Evolutionary conservation across 306 rosid genomes (phyloP), one percentile per base, ranked within the genome.

Genomic region (Astragalus glycyphyllos): DNA sequence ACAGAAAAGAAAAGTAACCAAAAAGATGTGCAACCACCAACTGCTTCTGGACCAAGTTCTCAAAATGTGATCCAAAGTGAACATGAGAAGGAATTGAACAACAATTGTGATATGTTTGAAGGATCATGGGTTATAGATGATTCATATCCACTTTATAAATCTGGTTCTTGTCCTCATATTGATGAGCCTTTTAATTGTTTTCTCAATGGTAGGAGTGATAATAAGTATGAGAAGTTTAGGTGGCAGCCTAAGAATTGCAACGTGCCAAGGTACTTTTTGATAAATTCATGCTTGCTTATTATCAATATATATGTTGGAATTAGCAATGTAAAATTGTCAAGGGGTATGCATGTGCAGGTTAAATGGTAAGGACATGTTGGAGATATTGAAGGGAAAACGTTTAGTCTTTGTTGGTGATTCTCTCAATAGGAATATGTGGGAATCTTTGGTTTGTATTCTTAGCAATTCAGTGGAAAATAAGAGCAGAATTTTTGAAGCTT

Each of bases 401-500:
- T 64, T 91, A 29, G 97, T 85, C 61, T 91, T 84, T 48, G 87
- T 91, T 17, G 97, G 97, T 2, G 97, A 91, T 85, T 91, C 97
- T 35, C 86, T 91, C 54, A 91, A 91, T 55, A 83, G 97, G 77
- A 91, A 91, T 68, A 91, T 91, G 97, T 91, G 97, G 97, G 97
- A 91, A 69, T 91, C 97, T 65, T 83, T 91, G 42, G 68, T 91
- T 82, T 91, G 97, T 82, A 69, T 83, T 49, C 77, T 91, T 40
- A 85, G 89, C 60, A 89, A 89, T 74, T 79, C 97, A 0, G 91
- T 67, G 42, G 83, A 85, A 79, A 85, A 91, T 78, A 74, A 54
- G 37, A 75, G 63, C 69, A 82, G 80, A 56, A 86, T 91, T 53
- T 91, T 76, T 48, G 97, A 91, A 84, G 96, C 85, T 14, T 68